Evolutionary conservation across 768 basidiomycete species (phyloP).

Genomic region (Suillus subaureus): DNA sequence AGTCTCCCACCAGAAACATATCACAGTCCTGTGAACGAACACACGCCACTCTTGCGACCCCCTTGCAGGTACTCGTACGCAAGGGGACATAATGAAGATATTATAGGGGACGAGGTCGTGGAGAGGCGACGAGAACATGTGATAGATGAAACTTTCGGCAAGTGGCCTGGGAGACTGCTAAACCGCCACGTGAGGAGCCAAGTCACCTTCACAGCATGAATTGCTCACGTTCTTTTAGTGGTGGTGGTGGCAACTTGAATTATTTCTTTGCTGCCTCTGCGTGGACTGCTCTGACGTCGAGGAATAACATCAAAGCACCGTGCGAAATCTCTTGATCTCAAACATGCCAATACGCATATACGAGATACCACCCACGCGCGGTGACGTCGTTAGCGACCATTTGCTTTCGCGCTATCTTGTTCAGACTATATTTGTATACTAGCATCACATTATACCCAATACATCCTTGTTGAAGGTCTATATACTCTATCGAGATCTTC

Average conservation of each 20-base stretch:
- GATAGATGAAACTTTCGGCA: slow-evolving; percentile 60
- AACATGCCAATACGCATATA: neutral
- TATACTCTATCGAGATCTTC: slow-evolving; percentile 5
- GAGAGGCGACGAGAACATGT: slow-evolving; percentile 43
- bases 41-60: slow-evolving; percentile 40
- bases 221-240: slow-evolving; percentile 50
- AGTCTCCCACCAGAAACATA: slow-evolving; percentile 4
- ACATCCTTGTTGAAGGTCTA: slow-evolving; percentile 9
- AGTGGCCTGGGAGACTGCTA: slow-evolving; percentile 68
- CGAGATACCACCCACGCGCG: neutral
- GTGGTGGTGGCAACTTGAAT: slow-evolving; percentile 83
- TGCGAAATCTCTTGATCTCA: neutral
- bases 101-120: slow-evolving; percentile 26
- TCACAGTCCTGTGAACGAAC: slow-evolving; percentile 34
- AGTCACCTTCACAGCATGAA: neutral
- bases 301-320: slow-evolving; percentile 21
- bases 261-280: slow-evolving; percentile 64
- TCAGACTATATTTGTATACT: slow-evolving; percentile 9
- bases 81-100: slow-evolving; percentile 26
- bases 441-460: slow-evolving; percentile 4
- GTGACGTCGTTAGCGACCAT: neutral
- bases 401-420: slow-evolving; percentile 19
- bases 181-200: slow-evolving; percentile 62
- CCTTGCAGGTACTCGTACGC: slow-evolving; percentile 23
- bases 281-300: slow-evolving; percentile 55